Conservation (phyloP, 768 basidiomycete species). For the Amanita muscaria region DNA sequence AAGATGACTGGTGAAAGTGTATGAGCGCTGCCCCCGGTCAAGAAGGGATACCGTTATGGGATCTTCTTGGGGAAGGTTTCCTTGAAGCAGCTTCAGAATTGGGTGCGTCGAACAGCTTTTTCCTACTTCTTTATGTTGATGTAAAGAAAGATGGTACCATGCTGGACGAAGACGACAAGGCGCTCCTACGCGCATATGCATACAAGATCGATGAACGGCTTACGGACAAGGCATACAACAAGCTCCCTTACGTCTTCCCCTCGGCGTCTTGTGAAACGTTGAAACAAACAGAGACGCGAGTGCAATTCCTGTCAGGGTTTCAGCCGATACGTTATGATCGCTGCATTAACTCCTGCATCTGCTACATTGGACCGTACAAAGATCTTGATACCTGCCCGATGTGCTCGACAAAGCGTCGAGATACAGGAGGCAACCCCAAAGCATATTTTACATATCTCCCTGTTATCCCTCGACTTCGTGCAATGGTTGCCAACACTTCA, state of each 20-base stretch:
- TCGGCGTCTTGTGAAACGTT: not conserved
- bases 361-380: no score
- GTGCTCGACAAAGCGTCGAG: not conserved
- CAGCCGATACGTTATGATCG: constrained; percentile 27
- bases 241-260: not conserved
- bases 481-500: constrained; percentile 19
- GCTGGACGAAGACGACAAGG: not conserved
- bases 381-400: constrained; percentile 19
- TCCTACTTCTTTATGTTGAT: no score
- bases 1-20: no score
- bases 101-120: no score
- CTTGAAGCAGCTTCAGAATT: no score
- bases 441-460: constrained; percentile 29
- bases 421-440: constrained; percentile 9
- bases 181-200: not conserved
- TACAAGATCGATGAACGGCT: not conserved
- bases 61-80: no score
- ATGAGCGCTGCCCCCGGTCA: no score
- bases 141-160: no score
- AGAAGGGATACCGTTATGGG: no score
- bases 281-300: constrained; percentile 8
- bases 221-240: no score
- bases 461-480: constrained; percentile 17
- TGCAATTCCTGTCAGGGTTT: constrained; percentile 13
- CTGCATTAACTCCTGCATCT: constrained; percentile 34